Conservation (phyloP, 805 yeast species). For the Lipomyces orientalis region DNA sequence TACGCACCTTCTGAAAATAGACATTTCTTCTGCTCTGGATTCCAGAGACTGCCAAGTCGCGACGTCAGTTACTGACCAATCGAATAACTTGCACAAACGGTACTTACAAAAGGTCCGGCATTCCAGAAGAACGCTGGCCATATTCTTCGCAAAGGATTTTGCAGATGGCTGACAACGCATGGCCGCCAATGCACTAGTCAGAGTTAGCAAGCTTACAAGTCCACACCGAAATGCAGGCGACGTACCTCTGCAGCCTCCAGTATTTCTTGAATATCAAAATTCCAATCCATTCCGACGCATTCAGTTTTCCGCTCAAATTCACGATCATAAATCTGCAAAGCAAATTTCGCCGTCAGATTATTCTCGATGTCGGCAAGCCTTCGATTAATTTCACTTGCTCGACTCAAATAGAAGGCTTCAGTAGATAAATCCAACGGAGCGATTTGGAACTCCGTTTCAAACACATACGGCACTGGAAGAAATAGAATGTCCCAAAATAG, state of each 20-base stretch:
- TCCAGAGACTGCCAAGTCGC: conserved; percentile 42
- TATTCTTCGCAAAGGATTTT: conserved; percentile 39
- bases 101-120: conserved; percentile 46
- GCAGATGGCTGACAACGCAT: conserved; percentile 38
- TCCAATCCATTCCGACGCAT: conserved; percentile 46
- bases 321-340: conserved; percentile 24
- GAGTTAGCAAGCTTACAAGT: neutral
- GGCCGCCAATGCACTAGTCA: conserved; percentile 35
- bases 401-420: conserved; percentile 35
- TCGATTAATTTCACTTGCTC: conserved; percentile 38
- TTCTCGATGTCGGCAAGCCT: conserved; percentile 38
- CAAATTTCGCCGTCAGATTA: conserved; percentile 9
- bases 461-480: conserved; percentile 38
- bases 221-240: neutral
- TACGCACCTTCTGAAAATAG: conserved; percentile 29
- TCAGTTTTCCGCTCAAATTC: conserved; percentile 37
- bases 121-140: conserved; percentile 42
- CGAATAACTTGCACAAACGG: too few relatives aligned
- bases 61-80: neutral
- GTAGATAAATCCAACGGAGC: conserved; percentile 44
- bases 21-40: conserved; percentile 27
- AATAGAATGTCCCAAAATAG: conserved; percentile 41
- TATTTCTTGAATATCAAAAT: conserved; percentile 35
- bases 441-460: conserved; percentile 45
- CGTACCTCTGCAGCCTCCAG: conserved; percentile 36